Base-by-base conservation (phyloP, 805 yeast species). In the Candida boleticola region DNA sequence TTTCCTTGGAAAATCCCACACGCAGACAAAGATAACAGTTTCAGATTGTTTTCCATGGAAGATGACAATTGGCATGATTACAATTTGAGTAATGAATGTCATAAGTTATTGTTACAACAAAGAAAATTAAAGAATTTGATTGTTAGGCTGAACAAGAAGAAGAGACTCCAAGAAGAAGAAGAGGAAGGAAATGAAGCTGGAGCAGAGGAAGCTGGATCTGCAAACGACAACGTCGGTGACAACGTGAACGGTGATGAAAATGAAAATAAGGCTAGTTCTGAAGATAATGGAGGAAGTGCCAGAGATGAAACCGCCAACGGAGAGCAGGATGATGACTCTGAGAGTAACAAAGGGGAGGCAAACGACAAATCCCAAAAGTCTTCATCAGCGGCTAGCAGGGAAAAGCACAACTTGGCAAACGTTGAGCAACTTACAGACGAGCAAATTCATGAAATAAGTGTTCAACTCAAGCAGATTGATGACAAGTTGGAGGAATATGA, bases 1-100 rank as follows among this genome's bases (percentile, higher is more conserved):
- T 86, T 86, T 58, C 95, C 95, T 2, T 86, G 95, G 95, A 86
- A 85, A 59, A 85, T 83, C 2, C 95, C 95, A 10, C 79, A 76
- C 50, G 69, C 68, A 37, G 67, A 59, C 17, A 62, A 79, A 27
- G 95, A 86, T 61, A 82, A 83, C 48, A 82, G 89, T 52, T 90
- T 89, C 67, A 87, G 85, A 63, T 61, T 87, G 51, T 90, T 87
- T 60, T 84, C 92, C 35, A 79, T 86, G 21, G 79, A 89, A 23
- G 93, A 86, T 64, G 93, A 86, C 54, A 73, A 74, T 39, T 83
- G 84, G 54, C 93, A 85, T 61, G 90, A 86, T 62, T 86, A 86
- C 64, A 65, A 65, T 19, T 76, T 81, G 48, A 80, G 87, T 50
- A 89, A 90, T 26, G 79, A 73, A 56, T 79, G 84, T 53, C 93